Base-by-base conservation (phyloP, 768 basidiomycete genomes). In the Lentinula raphanica region DNA sequence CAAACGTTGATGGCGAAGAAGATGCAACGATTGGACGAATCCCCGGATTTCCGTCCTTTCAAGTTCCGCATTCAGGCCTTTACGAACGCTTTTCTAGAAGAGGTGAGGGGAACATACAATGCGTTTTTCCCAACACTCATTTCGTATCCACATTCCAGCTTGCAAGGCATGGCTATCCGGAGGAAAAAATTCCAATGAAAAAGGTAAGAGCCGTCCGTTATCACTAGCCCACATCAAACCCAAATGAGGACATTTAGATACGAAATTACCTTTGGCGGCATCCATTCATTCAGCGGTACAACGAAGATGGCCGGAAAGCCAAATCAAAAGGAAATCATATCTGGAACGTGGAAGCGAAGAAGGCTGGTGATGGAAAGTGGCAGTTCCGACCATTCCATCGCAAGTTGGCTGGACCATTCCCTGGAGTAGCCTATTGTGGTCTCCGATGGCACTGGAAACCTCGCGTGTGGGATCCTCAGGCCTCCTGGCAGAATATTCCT, bases 321-420 rank as follows among this genome's bases (percentile, higher is more conserved):
- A 99, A 99, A 73, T 95, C 93, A 55, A 97, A 97, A 76, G 96
- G 96, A 48, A 99, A 99, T 73, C 96, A 98, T 66, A 97, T 98
- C 63, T 99, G 96, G 96, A 95, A 94, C 67, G 89, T 98, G 51
- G 93, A 98, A 66, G 96, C 94, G n/a, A 92, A 84, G 74, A 95
- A 92, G 71, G 68, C 75, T 23, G 76, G 75, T 23, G 90, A 90
- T 49, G 83, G 87, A 40, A 75, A 81, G 62, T 98, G 94, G 94
- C 79, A 84, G 54, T 97, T 96, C 75, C 82, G 92, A 51, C 87
- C 91, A 12, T 97, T 96, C 74, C 77, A 88, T 65, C 86, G 94
- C 56, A 89, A 88, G 71, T 84, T 98, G 56, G 90, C 93, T 32
- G 94, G 93, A 27, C 78, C 79, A 9, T 90, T 94, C 13, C 87